phyloP scores from a whole-genome alignment of 331 rosid species.

The Erythrophleum ivorense region DNA sequence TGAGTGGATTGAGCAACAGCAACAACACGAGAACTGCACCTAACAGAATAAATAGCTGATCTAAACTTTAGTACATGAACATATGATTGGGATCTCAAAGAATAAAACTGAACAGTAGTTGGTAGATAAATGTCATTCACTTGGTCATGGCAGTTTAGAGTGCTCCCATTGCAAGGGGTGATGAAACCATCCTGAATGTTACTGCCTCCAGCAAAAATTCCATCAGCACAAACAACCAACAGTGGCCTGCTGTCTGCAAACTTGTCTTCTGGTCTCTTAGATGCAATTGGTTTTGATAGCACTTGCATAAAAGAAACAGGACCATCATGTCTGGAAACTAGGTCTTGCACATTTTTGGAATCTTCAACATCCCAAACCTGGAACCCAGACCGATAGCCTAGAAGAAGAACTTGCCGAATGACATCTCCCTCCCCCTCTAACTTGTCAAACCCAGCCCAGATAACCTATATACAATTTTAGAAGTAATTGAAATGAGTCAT shows the following conservation, averaged over 20 bases:
- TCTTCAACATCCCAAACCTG: conserved; percentile 99
- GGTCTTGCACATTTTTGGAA: conserved; percentile 81
- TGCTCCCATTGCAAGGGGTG: conserved; percentile 53
- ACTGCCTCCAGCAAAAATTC: conserved; percentile 63
- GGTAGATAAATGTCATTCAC: conserved; percentile 68
- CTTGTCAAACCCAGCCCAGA: conserved; percentile 96
- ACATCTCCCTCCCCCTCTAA: conserved; percentile 68
- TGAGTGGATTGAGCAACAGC: conserved; percentile 88
- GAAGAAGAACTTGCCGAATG: conserved; percentile 75
- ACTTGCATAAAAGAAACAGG: conserved; percentile 90
- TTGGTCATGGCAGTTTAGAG: conserved; percentile 62
- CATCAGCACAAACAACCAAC: conserved; percentile 78
- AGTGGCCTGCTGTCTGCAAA: conserved; percentile 74
- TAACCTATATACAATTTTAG: conserved; percentile 64
- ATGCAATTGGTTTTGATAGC: conserved; percentile 73
- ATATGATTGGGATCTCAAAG: conserved; percentile 84
- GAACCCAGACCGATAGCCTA: conserved; percentile 91
- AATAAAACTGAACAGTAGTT: conserved; percentile 81
- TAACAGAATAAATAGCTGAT: conserved; percentile 81
- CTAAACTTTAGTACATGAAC: conserved; percentile 87
- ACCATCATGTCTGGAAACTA: conserved; percentile 81
- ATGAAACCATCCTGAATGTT: conserved; percentile 57
- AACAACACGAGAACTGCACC: conserved; percentile 91
- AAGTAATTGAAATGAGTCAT: conserved; percentile 25
- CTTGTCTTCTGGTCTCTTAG: conserved; percentile 69